Evolutionary conservation across 2,329 filamentous ascomycete species (phyloP).

Genomic region (Alternaria panax): DNA sequence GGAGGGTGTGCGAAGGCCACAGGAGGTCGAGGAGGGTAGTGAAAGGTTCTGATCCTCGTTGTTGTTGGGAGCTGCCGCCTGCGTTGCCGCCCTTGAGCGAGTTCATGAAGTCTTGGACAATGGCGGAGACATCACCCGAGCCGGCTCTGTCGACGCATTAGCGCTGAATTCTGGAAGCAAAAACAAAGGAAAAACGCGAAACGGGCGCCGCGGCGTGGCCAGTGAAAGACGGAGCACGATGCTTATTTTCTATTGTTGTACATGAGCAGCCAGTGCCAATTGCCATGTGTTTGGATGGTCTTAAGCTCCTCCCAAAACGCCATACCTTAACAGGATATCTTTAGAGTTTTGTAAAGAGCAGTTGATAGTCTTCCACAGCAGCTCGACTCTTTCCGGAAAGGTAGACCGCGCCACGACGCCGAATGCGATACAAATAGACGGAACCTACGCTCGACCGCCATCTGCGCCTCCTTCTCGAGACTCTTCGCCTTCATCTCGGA

Average conservation of each 20-base stretch:
- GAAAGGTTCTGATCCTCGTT: slow-evolving; percentile 66
- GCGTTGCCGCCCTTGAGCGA: slow-evolving; percentile 71
- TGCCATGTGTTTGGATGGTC: slow-evolving; percentile 28
- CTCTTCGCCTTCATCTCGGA: slow-evolving; percentile 86
- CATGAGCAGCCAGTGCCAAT: slow-evolving; percentile 35
- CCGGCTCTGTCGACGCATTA: slow-evolving; percentile 51
- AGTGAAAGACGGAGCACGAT: slow-evolving; percentile 36
- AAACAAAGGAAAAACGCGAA: slow-evolving; percentile 14
- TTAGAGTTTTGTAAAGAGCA: slow-evolving; percentile 24
- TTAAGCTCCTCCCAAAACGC: slow-evolving; percentile 41
- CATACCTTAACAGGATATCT: slow-evolving; percentile 34
- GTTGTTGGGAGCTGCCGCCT: slow-evolving; percentile 45
- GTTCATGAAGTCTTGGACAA: slow-evolving; percentile 87
- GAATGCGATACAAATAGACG: slow-evolving; percentile 37
- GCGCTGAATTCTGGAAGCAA: slow-evolving; percentile 17
- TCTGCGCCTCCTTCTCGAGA: slow-evolving; percentile 93
- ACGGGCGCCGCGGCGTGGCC: slow-evolving; percentile 43
- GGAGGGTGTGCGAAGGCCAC: slow-evolving; percentile 76
- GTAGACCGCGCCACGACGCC: slow-evolving; percentile 48
- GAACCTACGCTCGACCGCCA: slow-evolving; percentile 99
- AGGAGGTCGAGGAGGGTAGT: slow-evolving; percentile 89
- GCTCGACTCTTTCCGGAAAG: slow-evolving; percentile 29
- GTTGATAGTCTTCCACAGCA: slow-evolving; percentile 29
- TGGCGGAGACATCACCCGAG: slow-evolving; percentile 73
- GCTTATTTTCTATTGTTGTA: slow-evolving; percentile 49